Percentiles rank a stretch among this genome's conserved stretches.
These are phyloP conservation scores for Solidago caesia DNA, from an alignment of 129 eudicot species.

Conservation along the genomic window DNA sequence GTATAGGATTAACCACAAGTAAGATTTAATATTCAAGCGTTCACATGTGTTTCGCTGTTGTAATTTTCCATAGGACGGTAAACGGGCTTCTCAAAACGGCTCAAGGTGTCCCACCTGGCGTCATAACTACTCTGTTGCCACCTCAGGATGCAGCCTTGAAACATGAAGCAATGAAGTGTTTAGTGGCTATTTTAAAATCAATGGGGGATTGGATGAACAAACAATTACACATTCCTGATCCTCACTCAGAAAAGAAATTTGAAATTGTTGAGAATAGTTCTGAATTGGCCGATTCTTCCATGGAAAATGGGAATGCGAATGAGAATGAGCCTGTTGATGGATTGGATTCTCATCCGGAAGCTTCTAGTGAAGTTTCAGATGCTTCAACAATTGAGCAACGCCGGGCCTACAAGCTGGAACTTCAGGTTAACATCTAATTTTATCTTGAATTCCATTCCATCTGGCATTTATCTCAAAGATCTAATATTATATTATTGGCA, in stretches of 20 bases:
- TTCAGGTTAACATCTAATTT: slow-evolving; percentile 64
- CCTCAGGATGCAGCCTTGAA: slow-evolving; percentile 90
- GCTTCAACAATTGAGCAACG: slow-evolving; percentile 91
- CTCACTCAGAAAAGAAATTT: slow-evolving; percentile 53
- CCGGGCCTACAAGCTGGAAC: slow-evolving; percentile 97
- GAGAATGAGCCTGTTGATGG: slow-evolving; percentile 72
- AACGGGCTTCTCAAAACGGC: slow-evolving; percentile 99
- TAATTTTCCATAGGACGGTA: slow-evolving; percentile 60
- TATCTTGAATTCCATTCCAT: slow-evolving; percentile 23
- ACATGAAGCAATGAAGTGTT: slow-evolving; percentile 93
- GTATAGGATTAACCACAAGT: neutral
- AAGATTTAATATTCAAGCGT: neutral
- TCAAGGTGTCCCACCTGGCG: slow-evolving; percentile 97
- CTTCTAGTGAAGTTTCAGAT: slow-evolving; percentile 79
- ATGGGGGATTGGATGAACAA: slow-evolving; percentile 99
- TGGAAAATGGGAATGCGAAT: slow-evolving; percentile 57
- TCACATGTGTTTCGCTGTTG: neutral
- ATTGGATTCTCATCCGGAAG: slow-evolving; percentile 81
- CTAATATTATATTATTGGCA: slow-evolving; percentile 57
- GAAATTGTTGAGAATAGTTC: slow-evolving; percentile 58
- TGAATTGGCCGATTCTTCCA: slow-evolving; percentile 50
- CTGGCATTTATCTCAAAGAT: slow-evolving; percentile 25
- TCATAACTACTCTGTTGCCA: slow-evolving; percentile 74
- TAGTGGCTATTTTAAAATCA: slow-evolving; percentile 80
- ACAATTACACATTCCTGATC: slow-evolving; percentile 90